These are phyloP conservation scores for Nicotiana noctiflora DNA, from an alignment of 257 asterid species.

Conservation along the genomic window DNA sequence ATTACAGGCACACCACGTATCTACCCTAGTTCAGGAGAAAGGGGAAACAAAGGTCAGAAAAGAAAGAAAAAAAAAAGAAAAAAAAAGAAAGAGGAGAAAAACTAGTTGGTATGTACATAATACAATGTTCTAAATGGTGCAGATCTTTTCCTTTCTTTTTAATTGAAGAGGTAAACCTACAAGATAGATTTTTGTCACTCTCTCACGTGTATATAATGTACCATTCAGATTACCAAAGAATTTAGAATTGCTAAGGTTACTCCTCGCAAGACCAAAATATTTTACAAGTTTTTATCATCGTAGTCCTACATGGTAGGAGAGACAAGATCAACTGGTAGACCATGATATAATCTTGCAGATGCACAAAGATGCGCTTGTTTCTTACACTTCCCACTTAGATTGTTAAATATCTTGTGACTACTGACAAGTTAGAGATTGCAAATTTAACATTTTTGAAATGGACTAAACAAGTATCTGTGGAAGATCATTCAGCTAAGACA, in stretches of 20 bases:
- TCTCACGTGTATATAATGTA: neutral
- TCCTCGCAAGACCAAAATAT: neutral
- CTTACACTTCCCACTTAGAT: neutral
- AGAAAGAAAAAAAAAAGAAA: neutral
- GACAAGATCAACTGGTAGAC: neutral
- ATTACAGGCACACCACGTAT: constrained; percentile 83
- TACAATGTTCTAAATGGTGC: neutral
- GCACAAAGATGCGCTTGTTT: neutral
- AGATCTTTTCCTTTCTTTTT: too few relatives aligned
- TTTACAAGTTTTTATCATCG: neutral
- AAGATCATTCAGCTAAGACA: neutral
- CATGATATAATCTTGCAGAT: neutral
- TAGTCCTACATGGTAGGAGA: neutral
- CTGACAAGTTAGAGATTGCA: neutral
- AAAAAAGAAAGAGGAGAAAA: neutral
- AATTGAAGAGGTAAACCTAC: neutral
- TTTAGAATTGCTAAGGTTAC: neutral
- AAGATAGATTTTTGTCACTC: neutral
- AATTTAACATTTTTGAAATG: neutral
- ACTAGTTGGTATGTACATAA: neutral
- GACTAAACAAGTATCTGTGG: neutral
- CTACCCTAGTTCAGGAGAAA: constrained; percentile 29
- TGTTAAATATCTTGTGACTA: neutral
- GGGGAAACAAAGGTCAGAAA: neutral
- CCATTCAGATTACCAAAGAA: neutral